These are phyloP conservation scores for Astraeus odoratus DNA, from an alignment of 768 basidiomycete species.

Conservation along the genomic window DNA sequence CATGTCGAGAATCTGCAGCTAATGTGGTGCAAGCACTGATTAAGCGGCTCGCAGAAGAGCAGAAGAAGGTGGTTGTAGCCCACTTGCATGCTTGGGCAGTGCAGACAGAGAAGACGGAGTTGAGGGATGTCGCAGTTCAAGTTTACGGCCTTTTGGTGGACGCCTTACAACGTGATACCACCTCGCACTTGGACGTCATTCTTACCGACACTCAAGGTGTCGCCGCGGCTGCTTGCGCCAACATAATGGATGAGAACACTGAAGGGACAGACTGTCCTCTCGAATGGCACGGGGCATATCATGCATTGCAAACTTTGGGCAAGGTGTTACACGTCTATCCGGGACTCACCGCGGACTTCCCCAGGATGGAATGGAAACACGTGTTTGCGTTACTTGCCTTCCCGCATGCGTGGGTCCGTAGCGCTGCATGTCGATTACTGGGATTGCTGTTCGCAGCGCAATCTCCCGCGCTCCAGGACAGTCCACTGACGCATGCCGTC, in stretches of 20 bases:
- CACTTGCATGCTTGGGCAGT: constrained; percentile 78
- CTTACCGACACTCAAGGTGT: constrained; percentile 48
- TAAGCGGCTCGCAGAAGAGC: constrained; percentile 54
- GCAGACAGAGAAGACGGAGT: constrained; percentile 49
- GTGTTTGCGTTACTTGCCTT: constrained; percentile 68
- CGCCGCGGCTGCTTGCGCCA: constrained; percentile 7
- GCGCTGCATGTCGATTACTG: constrained; percentile 68
- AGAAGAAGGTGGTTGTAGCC: constrained; percentile 48
- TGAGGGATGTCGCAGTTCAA: constrained; percentile 72
- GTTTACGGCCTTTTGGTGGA: constrained; percentile 81
- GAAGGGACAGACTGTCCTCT: constrained; percentile 46
- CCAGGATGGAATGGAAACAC: constrained; percentile 52
- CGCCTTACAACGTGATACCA: constrained; percentile 42
- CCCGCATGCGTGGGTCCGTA: constrained; percentile 93
- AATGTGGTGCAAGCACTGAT: constrained; percentile 76
- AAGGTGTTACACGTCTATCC: constrained; percentile 60
- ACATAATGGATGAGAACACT: constrained; percentile 33
- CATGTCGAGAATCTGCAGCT: constrained; percentile 85
- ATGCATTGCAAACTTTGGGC: constrained; percentile 58
- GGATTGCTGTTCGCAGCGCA: constrained; percentile 57
- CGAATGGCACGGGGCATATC: constrained; percentile 82
- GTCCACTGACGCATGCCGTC: constrained; percentile 45
- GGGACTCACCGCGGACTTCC: constrained; percentile 36
- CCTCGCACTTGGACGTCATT: constrained; percentile 40
- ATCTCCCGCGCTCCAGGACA: constrained; percentile 31